Evolutionary conservation across 2,329 filamentous ascomycete species (phyloP).

Genomic region (Aspergillus clavatus): DNA sequence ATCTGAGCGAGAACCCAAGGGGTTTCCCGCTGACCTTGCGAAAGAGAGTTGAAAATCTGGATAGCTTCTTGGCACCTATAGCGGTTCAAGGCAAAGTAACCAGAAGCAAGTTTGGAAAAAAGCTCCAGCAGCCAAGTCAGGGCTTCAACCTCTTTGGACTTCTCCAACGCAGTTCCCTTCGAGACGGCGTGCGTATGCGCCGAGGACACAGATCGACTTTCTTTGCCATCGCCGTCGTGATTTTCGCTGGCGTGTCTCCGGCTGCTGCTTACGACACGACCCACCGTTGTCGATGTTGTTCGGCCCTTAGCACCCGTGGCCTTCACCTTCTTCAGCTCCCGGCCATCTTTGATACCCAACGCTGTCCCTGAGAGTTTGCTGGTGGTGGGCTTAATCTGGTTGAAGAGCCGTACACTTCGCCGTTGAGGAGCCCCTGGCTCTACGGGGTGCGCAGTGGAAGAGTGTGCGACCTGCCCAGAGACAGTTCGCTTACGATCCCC

Average conservation of each 20-base stretch:
- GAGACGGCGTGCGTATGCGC: constrained; percentile 25
- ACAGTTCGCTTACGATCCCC: constrained; percentile 80
- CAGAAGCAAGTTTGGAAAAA: constrained; percentile 73
- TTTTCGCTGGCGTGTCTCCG: constrained; percentile 59
- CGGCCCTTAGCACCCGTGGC: constrained; percentile 66
- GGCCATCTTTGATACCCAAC: constrained; percentile 56
- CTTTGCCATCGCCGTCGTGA: constrained; percentile 66
- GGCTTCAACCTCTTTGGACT: constrained; percentile 66
- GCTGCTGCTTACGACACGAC: constrained; percentile 84
- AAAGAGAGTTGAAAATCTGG: constrained; percentile 65
- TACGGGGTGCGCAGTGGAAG: constrained; percentile 52
- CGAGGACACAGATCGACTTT: constrained; percentile 42
- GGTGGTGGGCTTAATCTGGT: constrained; percentile 61
- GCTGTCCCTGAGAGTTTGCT: constrained; percentile 59
- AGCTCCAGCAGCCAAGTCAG: constrained; percentile 73
- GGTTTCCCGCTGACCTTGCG: constrained; percentile 74
- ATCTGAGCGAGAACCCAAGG: constrained; percentile 91
- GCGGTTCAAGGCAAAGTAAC: constrained; percentile 70
- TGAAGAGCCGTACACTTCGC: constrained; percentile 68
- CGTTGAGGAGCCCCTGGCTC: constrained; percentile 62
- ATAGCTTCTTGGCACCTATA: constrained; percentile 77
- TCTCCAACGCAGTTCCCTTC: constrained; percentile 44
- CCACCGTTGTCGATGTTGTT: constrained; percentile 64
- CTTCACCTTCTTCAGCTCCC: constrained; percentile 80
- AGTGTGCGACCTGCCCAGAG: constrained; percentile 66